Conservation (phyloP, 768 basidiomycete genomes). For the Kwoniella europaea region DNA sequence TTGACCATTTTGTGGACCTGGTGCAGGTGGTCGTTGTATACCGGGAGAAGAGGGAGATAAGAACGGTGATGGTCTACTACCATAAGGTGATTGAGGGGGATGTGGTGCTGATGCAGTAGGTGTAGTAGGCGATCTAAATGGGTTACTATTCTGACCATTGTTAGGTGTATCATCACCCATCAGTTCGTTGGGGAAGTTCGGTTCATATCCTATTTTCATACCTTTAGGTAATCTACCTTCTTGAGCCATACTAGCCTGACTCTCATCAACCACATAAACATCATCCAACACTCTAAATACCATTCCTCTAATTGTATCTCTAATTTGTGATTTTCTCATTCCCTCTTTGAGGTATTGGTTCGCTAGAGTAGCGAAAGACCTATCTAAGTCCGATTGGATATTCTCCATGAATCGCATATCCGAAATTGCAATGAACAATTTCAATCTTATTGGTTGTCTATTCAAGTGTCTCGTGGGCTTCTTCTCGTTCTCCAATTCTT, state of each 20-base stretch:
- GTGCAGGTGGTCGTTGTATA: not conserved
- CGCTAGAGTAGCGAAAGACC: not conserved
- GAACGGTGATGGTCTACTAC: conserved; percentile 3
- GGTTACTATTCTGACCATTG: not conserved
- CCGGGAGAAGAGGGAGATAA: not conserved
- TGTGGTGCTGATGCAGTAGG: not conserved
- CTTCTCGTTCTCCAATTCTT: not conserved
- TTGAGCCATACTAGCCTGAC: not conserved
- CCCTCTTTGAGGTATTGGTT: not conserved
- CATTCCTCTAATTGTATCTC: not conserved
- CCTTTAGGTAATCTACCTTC: conserved; percentile 17
- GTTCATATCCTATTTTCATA: conserved; percentile 9
- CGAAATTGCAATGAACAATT: conserved; percentile 11
- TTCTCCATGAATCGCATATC: not conserved
- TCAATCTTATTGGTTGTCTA: not conserved
- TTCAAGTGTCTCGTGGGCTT: conserved; percentile 1
- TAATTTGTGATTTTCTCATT: not conserved
- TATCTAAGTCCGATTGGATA: conserved; percentile 6
- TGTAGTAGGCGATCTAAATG: not conserved
- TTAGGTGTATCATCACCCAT: not conserved
- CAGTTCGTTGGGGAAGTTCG: not conserved
- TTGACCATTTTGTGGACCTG: not conserved
- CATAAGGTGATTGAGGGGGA: not conserved
- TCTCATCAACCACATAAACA: conserved; percentile 20
- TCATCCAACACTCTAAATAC: conserved; percentile 2